A percentile compares a stretch with the other conserved stretches of the same genome.
Evolutionary conservation across 805 yeast genomes (phyloP).

Genomic region (Wickerhamomyces silvicola): DNA sequence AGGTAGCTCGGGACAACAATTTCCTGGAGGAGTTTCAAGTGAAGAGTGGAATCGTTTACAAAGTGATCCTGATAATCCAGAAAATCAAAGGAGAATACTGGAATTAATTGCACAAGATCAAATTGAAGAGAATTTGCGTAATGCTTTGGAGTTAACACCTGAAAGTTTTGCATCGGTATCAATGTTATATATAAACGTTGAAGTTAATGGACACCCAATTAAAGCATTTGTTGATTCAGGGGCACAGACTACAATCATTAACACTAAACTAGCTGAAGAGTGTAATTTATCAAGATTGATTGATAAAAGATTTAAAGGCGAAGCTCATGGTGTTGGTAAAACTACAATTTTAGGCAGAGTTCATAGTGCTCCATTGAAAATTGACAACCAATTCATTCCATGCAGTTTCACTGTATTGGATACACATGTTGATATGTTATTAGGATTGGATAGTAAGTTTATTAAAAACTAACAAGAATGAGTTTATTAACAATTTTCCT

Average conservation of each 20-base stretch:
- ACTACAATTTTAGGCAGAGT: conserved; percentile 74
- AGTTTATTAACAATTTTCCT: too few relatives aligned
- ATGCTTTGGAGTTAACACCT: conserved; percentile 84
- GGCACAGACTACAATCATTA: conserved; percentile 83
- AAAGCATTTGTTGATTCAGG: conserved; percentile 97
- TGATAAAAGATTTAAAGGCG: conserved; percentile 74
- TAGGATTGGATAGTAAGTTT: conserved; percentile 83
- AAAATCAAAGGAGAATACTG: conserved; percentile 54
- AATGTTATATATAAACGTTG: conserved; percentile 76
- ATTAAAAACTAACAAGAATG: too few relatives aligned
- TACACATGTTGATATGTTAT: conserved; percentile 61
- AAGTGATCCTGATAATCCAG: conserved; percentile 65
- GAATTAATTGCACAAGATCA: conserved; percentile 65
- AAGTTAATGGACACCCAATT: conserved; percentile 72
- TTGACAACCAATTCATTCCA: conserved; percentile 59
- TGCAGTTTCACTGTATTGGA: conserved; percentile 71
- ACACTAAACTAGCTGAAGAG: conserved; percentile 67
- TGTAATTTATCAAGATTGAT: conserved; percentile 67
- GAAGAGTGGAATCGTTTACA: conserved; percentile 47
- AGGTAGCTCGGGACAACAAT: too few relatives aligned
- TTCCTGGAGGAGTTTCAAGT: conserved; percentile 30
- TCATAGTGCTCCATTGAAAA: conserved; percentile 80
- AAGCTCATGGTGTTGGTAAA: conserved; percentile 87
- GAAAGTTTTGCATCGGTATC: conserved; percentile 78
- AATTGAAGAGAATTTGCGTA: conserved; percentile 70